phyloP scores from a whole-genome alignment of 2,329 filamentous ascomycete genomes.

The Seiridium cupressi region DNA sequence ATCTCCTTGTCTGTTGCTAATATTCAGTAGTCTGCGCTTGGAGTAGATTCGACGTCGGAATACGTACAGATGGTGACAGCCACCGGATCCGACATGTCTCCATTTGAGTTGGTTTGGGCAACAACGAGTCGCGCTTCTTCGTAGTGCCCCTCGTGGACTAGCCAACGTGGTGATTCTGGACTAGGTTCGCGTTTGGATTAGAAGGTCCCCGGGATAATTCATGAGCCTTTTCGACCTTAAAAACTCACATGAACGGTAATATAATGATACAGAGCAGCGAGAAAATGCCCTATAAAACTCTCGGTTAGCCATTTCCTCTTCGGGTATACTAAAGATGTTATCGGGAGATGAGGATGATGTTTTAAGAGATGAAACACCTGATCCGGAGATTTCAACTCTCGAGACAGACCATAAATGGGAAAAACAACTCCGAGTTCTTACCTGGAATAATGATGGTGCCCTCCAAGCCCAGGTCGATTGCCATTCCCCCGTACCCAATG shows the following conservation, averaged over 20 bases:
- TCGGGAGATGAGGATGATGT: too few relatives aligned
- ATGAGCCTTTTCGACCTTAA: neutral
- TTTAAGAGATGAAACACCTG: too few relatives aligned
- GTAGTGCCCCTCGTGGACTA: constrained; percentile 35
- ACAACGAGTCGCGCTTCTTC: constrained; percentile 37
- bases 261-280: constrained; percentile 37
- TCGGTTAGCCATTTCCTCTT: too few relatives aligned
- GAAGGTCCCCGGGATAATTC: too few relatives aligned
- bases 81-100: constrained; percentile 33
- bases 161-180: constrained; percentile 43
- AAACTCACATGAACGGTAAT: constrained; percentile 35
- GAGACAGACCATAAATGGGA: too few relatives aligned
- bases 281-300: constrained; percentile 34
- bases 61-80: constrained; percentile 27
- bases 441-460: constrained; percentile 31
- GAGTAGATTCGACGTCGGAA: constrained; percentile 9
- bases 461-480: constrained; percentile 45
- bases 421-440: too few relatives aligned
- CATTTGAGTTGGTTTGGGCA: constrained; percentile 38
- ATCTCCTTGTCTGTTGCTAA: constrained; percentile 34
- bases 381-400: too few relatives aligned
- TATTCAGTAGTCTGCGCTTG: neutral
- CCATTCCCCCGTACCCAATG: constrained; percentile 38
- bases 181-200: constrained; percentile 4
- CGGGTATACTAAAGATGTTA: too few relatives aligned